phyloP scores from a whole-genome alignment of 83 land plant species.

The Picea abies region DNA sequence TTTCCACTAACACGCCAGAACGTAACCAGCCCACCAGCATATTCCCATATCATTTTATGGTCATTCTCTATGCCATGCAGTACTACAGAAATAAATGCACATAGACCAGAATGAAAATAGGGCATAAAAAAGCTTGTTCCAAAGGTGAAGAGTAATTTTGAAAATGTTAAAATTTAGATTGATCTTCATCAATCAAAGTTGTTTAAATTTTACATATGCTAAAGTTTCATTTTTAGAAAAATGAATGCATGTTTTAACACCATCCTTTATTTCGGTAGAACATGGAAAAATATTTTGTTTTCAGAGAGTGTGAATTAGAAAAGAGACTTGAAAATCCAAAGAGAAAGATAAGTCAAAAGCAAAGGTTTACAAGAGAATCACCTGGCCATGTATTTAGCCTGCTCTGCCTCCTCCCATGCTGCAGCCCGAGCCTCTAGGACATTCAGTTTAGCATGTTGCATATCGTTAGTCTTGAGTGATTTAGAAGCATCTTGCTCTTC shows the following conservation, averaged over 20 bases:
- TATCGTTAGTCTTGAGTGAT: slow-evolving; percentile 12
- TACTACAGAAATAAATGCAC: neutral
- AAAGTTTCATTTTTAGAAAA: neutral
- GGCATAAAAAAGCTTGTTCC: neutral
- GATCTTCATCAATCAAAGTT: neutral
- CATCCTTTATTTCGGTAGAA: neutral
- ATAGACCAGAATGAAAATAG: neutral
- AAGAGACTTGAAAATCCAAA: neutral
- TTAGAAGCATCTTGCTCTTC: slow-evolving; percentile 22
- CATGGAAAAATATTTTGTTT: neutral
- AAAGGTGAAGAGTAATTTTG: neutral
- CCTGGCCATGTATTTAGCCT: slow-evolving; percentile 80
- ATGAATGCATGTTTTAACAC: neutral
- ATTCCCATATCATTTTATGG: neutral
- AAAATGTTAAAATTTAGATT: neutral
- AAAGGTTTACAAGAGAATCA: slow-evolving; percentile 20
- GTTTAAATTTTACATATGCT: neutral
- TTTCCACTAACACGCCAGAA: neutral
- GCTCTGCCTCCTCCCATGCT: slow-evolving; percentile 86
- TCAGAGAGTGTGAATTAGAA: neutral
- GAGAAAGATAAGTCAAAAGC: neutral
- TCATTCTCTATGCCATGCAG: neutral
- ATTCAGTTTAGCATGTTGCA: slow-evolving; percentile 20
- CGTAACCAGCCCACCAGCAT: neutral
- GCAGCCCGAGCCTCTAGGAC: slow-evolving; percentile 51